A percentile compares a stretch with the other conserved stretches of the same genome.
These are phyloP conservation scores for Hibiscus tridactylites DNA, from an alignment of 345 rosid genomes.

Conservation along the genomic window DNA sequence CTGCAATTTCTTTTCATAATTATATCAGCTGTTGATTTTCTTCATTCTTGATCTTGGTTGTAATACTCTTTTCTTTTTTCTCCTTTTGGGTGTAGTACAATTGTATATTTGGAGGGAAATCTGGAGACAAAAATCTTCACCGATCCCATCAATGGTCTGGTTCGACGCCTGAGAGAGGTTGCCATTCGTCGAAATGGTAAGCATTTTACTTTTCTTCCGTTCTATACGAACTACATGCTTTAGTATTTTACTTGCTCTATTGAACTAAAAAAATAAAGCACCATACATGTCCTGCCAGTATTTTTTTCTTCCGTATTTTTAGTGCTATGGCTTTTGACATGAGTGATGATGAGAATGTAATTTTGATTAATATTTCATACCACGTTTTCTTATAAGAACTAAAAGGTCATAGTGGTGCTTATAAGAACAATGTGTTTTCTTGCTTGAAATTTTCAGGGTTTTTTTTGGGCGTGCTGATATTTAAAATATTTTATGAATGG, in stretches of 20 bases:
- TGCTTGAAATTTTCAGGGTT: neutral
- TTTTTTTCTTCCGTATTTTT: neutral
- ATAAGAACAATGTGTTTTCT: neutral
- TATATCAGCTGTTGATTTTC: neutral
- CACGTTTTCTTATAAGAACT: neutral
- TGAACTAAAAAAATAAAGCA: neutral
- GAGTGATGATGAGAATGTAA: neutral
- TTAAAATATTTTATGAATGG: neutral
- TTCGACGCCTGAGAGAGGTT: constrained; percentile 71
- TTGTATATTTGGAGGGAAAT: constrained; percentile 77
- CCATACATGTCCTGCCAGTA: neutral
- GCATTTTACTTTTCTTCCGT: neutral
- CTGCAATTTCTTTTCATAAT: neutral
- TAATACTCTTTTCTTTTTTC: neutral
- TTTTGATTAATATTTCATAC: neutral
- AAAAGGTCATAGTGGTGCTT: neutral
- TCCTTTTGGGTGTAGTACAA: constrained; percentile 28
- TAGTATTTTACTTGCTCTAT: neutral
- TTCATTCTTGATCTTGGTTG: neutral
- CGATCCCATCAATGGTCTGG: constrained; percentile 69
- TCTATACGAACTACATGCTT: neutral
- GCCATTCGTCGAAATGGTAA: constrained; percentile 76
- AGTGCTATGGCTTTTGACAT: neutral
- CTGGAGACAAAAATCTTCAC: constrained; percentile 73
- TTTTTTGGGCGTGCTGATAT: neutral